Evolutionary conservation across 2,329 filamentous ascomycete species (phyloP), one percentile per base, ranked within the genome.

Genomic region (Fonsecaea pedrosoi): DNA sequence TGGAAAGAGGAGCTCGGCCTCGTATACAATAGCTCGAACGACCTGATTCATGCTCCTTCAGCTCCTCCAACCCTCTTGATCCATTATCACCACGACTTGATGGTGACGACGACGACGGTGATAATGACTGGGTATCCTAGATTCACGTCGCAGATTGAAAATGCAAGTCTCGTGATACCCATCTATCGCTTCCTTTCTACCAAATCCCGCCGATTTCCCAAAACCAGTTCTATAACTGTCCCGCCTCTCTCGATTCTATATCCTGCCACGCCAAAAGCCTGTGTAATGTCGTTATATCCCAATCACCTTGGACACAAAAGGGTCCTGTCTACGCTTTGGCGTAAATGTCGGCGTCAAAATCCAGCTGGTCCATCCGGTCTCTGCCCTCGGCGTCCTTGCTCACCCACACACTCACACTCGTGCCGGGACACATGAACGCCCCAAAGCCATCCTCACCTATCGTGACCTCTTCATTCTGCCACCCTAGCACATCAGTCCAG

Each of bases 401-500:
- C 0, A 89, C 87, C 84, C 86, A 91, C 4, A 91, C 83, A 61
- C 84, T 82, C 1, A 89, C 82, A 72, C 85, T 87, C 35, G 82
- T 80, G 3, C 79, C 80, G 12, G 77, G 76, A 53, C 85, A 85
- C 1, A 80, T 81, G 70, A 91, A 91, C 21, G 80, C 65, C 0
- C 85, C 89, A 73, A 81, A 89, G 0, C 89, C 89, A 32, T 85
- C 80, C 1, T 79, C 76, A 68, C 86, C 87, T 70, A 91, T 89
- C 21, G 78, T 76, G 0, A 90, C 84, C 68, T 86, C 81, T 0
- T 82, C 82, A 48, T 82, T 71, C 63, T 82, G 81, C 82, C 83
- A 85, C 6, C 79, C 83, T 56, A 88, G 75, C 1, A 90, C 74
- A 77, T 91, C 88, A 0, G 86, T 87, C 88, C 89, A 91, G 45